Base-by-base conservation (phyloP, 2,329 filamentous ascomycete genomes). In the Calonectria montana region DNA sequence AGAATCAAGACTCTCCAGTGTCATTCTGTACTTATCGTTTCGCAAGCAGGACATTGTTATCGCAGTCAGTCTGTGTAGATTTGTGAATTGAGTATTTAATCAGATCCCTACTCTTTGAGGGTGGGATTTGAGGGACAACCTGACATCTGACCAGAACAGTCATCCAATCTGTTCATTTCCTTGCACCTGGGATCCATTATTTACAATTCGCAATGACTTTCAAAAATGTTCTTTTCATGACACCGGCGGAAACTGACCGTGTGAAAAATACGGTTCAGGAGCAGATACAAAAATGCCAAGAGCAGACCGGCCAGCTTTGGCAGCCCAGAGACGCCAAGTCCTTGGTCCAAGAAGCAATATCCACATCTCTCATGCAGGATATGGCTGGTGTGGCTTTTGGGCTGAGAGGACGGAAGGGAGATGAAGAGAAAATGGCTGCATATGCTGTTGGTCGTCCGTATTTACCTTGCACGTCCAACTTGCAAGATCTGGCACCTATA, bases 341-440 rank as follows among this genome's bases (percentile, higher is more conserved):
- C 3, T 59, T 79, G 18, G 71, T 78, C 23, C 74, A 77, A 25
- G 77, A 82, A 50, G 81, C 81, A 0, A 77, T 77, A 2, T 77
- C 74, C 0, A 70, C 76, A 0, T 80, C 82, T 15, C 75, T 84
- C 9, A 80, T 84, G 77, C 77, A 79, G 35, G 82, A 84, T 25
- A 78, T 84, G 27, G 79, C 79, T 5, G 74, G 73, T 0, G 69
- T 69, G 8, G 73, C 65, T 4, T 74, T 77, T 64, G 66, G 75
- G 2, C 35, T 74, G 1, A 72, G 75, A n/a, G 8, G 50, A 4
- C 59, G 73, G 1, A 76, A 18, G 4, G 72, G 71, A 2, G 48
- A 72, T 16, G 65, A 71, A 35, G 79, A 80, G 18, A 77, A 69
- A 0, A 74, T 84, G 66, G 74, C 74, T 6, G 81, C 77, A 9